phyloP scores from a whole-genome alignment of 2,329 filamentous ascomycete species.

The Elsinoe arachidis region DNA sequence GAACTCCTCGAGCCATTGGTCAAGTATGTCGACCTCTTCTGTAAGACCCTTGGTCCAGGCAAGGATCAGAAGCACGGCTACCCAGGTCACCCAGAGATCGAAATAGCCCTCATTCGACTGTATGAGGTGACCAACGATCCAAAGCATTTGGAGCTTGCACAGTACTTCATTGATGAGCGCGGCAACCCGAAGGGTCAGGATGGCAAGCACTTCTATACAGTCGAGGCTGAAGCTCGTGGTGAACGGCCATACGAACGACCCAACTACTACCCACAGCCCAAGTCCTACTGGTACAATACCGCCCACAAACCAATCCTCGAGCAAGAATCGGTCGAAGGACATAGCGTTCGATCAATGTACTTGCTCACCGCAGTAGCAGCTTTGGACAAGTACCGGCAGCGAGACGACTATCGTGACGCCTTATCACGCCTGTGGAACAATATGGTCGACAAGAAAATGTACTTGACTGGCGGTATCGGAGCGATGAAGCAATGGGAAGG shows the following conservation, averaged over 20 bases:
- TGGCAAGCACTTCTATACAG: conserved; percentile 47
- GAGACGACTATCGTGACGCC: conserved; percentile 27
- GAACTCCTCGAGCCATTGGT: conserved; percentile 45
- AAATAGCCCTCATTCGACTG: conserved; percentile 41
- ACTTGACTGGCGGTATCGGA: conserved; percentile 53
- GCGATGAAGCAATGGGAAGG: conserved; percentile 51
- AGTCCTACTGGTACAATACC: conserved; percentile 45
- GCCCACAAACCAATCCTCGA: conserved; percentile 48
- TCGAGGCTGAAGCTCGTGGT: conserved; percentile 44
- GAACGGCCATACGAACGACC: conserved; percentile 42
- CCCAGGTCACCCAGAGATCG: conserved; percentile 51
- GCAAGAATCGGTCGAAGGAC: conserved; percentile 49
- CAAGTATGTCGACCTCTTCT: conserved; percentile 48
- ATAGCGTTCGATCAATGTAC: conserved; percentile 53
- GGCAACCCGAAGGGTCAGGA: conserved; percentile 45
- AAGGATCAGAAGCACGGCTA: conserved; percentile 48
- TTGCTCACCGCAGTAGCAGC: conserved; percentile 52
- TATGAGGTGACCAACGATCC: conserved; percentile 33
- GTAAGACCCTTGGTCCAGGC: conserved; percentile 43
- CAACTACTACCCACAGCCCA: conserved; percentile 37
- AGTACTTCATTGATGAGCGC: conserved; percentile 51
- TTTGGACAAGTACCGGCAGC: conserved; percentile 36
- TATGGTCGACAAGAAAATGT: conserved; percentile 55
- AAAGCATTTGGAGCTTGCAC: conserved; percentile 40
- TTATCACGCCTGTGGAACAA: conserved; percentile 48